Evolutionary conservation across 1,284 basidiomycete species (phyloP).

Genomic region (Papiliotrema nemorosa): DNA sequence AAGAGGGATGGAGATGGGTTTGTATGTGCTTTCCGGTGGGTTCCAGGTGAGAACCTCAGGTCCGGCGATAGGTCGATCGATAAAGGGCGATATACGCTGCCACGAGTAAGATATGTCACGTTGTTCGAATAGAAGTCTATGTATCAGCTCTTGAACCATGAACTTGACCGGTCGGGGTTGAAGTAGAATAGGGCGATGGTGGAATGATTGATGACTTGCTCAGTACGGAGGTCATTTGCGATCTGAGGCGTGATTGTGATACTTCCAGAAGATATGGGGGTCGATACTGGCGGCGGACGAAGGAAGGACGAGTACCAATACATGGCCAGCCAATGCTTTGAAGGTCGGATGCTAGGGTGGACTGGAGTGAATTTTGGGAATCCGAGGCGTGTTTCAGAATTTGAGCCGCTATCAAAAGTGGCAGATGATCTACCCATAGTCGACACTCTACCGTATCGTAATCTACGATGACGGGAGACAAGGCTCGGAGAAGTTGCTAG

Average conservation of each 20-base stretch:
- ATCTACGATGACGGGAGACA: no score
- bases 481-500: no score
- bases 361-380: no score
- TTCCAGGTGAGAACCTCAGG: constrained; percentile 48
- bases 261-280: constrained; percentile 15
- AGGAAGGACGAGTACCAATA: constrained; percentile 51
- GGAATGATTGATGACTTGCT: constrained; percentile 21
- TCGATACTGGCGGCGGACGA: constrained; percentile 42
- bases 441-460: no score
- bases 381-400: no score
- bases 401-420: no score
- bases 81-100: constrained; percentile 23
- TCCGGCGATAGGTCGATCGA: background rate
- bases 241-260: constrained; percentile 48
- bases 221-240: constrained; percentile 50
- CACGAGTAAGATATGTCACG: constrained; percentile 40
- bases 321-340: constrained; percentile 22
- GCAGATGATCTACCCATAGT: no score
- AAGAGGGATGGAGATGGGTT: constrained; percentile 62
- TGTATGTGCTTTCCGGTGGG: constrained; percentile 64
- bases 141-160: constrained; percentile 1
- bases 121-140: constrained; percentile 34
- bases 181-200: no score
- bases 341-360: no score
- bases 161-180: no score